Conservation (phyloP, 2,329 filamentous ascomycete species). For the Juglanconis oblonga region DNA sequence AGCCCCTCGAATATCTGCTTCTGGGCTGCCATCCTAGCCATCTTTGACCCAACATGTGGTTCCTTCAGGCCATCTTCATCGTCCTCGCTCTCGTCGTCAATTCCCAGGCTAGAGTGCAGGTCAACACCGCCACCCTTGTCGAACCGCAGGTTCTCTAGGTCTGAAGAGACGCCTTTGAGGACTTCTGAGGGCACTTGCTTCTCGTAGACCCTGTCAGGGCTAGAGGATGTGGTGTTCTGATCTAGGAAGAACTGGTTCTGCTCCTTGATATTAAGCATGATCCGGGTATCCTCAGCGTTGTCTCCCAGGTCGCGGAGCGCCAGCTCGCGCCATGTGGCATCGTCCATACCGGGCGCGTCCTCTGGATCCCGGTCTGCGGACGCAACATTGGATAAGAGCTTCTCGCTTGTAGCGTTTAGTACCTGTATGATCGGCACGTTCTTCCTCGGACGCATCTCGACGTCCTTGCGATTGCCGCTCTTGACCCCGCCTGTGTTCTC, state of each 20-base stretch:
- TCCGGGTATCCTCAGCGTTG: conserved; percentile 69
- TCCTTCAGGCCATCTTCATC: conserved; percentile 53
- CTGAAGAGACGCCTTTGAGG: conserved; percentile 59
- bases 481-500: conserved; percentile 85
- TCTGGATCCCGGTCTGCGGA: conserved; percentile 71
- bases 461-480: conserved; percentile 79
- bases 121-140: conserved; percentile 52
- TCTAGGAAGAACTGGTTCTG: conserved; percentile 78
- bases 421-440: conserved; percentile 88
- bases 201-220: conserved; percentile 54
- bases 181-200: conserved; percentile 69
- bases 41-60: conserved; percentile 66
- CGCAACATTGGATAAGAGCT: conserved; percentile 84
- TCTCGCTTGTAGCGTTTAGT: conserved; percentile 87
- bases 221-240: conserved; percentile 45
- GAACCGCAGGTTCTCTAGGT: conserved; percentile 52
- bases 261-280: conserved; percentile 84
- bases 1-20: conserved; percentile 65
- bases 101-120: conserved; percentile 62
- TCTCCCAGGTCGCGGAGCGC: conserved; percentile 77
- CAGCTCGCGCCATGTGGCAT: conserved; percentile 71
- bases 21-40: conserved; percentile 62
- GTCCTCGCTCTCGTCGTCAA: conserved; percentile 68
- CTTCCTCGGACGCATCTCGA: conserved; percentile 79
- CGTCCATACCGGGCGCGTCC: conserved; percentile 64